Evolutionary conservation across 495 filamentous ascomycete genomes (phyloP).

Genomic region (Podospora australis): DNA sequence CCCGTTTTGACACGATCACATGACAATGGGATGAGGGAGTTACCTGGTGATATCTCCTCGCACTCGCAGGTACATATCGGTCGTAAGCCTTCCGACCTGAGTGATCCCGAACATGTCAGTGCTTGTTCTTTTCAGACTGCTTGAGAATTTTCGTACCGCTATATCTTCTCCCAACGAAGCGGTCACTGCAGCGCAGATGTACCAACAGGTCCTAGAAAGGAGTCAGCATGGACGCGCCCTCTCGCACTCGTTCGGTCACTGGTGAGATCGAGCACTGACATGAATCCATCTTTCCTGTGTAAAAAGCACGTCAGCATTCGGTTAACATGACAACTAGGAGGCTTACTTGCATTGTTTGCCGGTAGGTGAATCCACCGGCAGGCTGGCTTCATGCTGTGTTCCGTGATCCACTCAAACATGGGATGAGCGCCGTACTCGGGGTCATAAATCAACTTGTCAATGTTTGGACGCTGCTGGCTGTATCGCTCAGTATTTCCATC

Average conservation of each 20-base stretch:
- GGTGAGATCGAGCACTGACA: neutral
- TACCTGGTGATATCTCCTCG: constrained; percentile 5
- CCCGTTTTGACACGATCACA: neutral
- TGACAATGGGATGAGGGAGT: neutral
- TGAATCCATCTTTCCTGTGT: neutral
- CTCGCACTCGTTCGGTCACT: neutral
- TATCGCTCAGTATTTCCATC: constrained; percentile 1
- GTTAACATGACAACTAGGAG: neutral
- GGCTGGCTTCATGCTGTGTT: neutral
- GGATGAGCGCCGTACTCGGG: neutral
- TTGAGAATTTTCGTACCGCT: neutral
- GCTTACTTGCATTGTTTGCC: constrained; percentile 2
- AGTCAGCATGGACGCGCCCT: neutral
- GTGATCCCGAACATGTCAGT: neutral
- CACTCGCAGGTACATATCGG: neutral
- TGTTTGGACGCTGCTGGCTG: neutral
- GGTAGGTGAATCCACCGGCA: constrained; percentile 8
- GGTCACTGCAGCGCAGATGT: constrained; percentile 1
- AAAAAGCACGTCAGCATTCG: neutral
- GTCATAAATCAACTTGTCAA: neutral
- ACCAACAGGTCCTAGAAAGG: constrained; percentile 2
- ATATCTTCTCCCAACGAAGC: neutral
- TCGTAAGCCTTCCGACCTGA: neutral
- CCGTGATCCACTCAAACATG: neutral
- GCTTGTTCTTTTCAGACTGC: neutral